Percentiles rank a stretch among this genome's conserved stretches.
phyloP scores from a whole-genome alignment of 306 rosid genomes.

The Vigna trinervia region DNA sequence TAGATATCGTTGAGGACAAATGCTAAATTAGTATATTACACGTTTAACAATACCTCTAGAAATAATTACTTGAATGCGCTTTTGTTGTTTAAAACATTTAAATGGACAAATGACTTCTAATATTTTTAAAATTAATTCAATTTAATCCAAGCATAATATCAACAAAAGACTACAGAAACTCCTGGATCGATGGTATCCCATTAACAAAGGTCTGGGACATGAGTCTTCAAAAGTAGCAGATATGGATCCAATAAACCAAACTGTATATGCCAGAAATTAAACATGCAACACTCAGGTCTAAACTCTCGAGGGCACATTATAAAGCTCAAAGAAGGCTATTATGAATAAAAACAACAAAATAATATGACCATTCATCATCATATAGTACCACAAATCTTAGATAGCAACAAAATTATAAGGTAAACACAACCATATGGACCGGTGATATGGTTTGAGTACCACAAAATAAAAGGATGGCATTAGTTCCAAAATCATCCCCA shows the following conservation, averaged over 20 bases:
- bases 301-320: not conserved
- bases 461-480: slow-evolving; percentile 38
- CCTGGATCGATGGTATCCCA: not conserved
- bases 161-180: not conserved
- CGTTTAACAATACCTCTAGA: not conserved
- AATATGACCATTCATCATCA: slow-evolving; percentile 38
- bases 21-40: not conserved
- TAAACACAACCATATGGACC: slow-evolving; percentile 45
- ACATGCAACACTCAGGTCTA: not conserved
- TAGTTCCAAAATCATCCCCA: slow-evolving; percentile 43
- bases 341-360: slow-evolving; percentile 8
- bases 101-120: not conserved
- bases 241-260: not conserved
- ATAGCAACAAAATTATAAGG: slow-evolving; percentile 47
- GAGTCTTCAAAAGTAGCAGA: not conserved
- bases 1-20: not conserved
- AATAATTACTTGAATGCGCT: not conserved
- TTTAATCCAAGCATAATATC: not conserved
- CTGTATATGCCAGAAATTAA: not conserved
- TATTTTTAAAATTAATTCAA: not conserved
- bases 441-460: slow-evolving; percentile 45
- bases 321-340: slow-evolving; percentile 26
- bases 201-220: not conserved
- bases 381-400: slow-evolving; percentile 14
- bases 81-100: not conserved